phyloP scores from a whole-genome alignment of 2,329 filamentous ascomycete genomes.

The Diplodia scrobiculata region DNA sequence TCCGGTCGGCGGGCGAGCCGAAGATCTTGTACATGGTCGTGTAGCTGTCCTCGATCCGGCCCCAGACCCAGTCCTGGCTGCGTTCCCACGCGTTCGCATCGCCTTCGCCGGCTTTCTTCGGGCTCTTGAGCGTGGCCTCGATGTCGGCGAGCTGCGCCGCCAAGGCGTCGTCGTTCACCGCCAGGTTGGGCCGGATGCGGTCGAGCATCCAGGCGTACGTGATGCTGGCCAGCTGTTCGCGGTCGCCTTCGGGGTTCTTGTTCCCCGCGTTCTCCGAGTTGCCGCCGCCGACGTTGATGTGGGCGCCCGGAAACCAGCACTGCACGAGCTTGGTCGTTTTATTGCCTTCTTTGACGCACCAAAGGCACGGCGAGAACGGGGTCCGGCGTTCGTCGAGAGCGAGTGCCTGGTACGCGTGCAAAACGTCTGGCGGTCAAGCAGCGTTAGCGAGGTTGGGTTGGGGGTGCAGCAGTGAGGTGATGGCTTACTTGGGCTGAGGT shows the following conservation, averaged over 20 bases:
- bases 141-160: neutral
- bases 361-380: slow-evolving; percentile 57
- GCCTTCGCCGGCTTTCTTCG: neutral
- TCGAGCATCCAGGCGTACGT: slow-evolving; percentile 48
- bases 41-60: slow-evolving; percentile 8
- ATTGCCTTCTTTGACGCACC: slow-evolving; percentile 45
- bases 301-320: slow-evolving; percentile 59
- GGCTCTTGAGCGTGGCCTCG: neutral
- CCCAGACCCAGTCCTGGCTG: slow-evolving; percentile 7
- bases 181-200: slow-evolving; percentile 1
- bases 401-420: slow-evolving; percentile 59
- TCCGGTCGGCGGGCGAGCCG: neutral
- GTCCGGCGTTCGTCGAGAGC: slow-evolving; percentile 57
- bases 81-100: neutral
- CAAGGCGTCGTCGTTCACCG: neutral
- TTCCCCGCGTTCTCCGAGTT: slow-evolving; percentile 32
- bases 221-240: slow-evolving; percentile 40
- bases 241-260: slow-evolving; percentile 11
- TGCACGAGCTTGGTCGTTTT: slow-evolving; percentile 46
- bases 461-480: too few species aligned
- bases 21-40: neutral
- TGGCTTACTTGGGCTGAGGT: slow-evolving; percentile 9
- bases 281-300: slow-evolving; percentile 57
- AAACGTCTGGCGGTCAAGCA: slow-evolving; percentile 38
- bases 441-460: too few species aligned